phyloP scores from a whole-genome alignment of 2,329 filamentous ascomycete species.

The Beauveria bassiana region DNA sequence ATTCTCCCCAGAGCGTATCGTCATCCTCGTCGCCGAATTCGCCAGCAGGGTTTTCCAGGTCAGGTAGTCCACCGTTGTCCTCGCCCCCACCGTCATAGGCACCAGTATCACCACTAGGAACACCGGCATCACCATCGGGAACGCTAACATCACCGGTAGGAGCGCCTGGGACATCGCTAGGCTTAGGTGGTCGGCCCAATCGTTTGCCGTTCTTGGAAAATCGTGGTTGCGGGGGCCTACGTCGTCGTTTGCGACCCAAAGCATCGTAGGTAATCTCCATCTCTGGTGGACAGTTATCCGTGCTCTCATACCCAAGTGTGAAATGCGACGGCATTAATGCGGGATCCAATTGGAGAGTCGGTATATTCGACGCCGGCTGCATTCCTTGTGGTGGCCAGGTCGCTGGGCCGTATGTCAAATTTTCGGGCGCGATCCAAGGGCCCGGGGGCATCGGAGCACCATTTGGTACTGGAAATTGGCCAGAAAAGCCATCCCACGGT shows the following conservation, averaged over 20 bases:
- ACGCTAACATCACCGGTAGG: neutral
- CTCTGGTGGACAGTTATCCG: neutral
- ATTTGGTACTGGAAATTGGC: neutral
- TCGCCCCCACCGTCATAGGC: conserved; percentile 9
- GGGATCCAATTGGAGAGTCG: neutral
- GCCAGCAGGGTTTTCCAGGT: neutral
- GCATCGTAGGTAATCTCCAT: neutral
- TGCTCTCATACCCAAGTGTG: neutral
- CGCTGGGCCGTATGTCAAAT: neutral
- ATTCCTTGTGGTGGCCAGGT: neutral
- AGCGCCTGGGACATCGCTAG: neutral
- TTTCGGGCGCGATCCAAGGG: neutral
- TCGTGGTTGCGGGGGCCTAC: conserved; percentile 2
- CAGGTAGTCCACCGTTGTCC: neutral
- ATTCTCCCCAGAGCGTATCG: conserved; percentile 4
- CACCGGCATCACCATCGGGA: too few relatives aligned
- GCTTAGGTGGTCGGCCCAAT: conserved; percentile 7
- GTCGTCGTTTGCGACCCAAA: neutral
- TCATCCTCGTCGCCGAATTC: conserved; percentile 3
- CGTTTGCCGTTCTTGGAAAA: conserved; percentile 11
- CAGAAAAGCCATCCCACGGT: neutral
- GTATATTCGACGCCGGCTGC: neutral
- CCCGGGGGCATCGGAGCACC: neutral
- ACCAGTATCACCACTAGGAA: neutral
- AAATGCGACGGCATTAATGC: neutral